Percentiles rank a stretch among this genome's conserved stretches.
These are phyloP conservation scores for Trypanosoma lewisi DNA, from an alignment of 208 protist species.

Conservation along the genomic window DNA sequence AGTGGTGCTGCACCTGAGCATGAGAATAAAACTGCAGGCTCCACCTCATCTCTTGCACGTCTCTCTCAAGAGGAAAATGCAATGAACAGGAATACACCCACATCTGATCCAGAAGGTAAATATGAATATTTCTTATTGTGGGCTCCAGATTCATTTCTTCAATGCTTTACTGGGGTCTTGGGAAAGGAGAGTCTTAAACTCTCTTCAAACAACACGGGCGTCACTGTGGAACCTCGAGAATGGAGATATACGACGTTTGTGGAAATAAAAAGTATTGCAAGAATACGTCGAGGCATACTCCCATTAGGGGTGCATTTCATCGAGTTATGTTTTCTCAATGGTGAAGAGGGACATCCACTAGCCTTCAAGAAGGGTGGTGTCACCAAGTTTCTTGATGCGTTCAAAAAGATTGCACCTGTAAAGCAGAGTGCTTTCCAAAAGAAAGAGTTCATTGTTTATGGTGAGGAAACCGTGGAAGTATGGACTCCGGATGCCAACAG, in stretches of 20 bases:
- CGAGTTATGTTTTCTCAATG: conserved; percentile 11
- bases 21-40: no score
- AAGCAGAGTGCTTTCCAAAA: conserved; percentile 11
- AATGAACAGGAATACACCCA: not conserved
- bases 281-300: conserved; percentile 14
- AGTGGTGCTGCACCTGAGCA: no score
- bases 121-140: conserved; percentile 22
- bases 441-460: conserved; percentile 35
- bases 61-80: not conserved
- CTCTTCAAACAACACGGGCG: not conserved
- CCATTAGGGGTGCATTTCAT: conserved; percentile 9
- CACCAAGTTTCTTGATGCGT: conserved; percentile 25
- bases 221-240: not conserved
- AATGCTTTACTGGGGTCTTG: not conserved
- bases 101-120: not conserved
- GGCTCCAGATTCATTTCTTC: conserved; percentile 27
- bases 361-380: conserved; percentile 28
- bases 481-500: not conserved
- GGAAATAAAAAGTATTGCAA: conserved; percentile 8
- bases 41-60: not conserved
- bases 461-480: not conserved
- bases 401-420: conserved; percentile 23
- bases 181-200: not conserved
- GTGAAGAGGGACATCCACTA: conserved; percentile 1
- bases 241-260: conserved; percentile 25